Conservation (phyloP, 164 flowering plant genomes). For the Annona squamosa region DNA sequence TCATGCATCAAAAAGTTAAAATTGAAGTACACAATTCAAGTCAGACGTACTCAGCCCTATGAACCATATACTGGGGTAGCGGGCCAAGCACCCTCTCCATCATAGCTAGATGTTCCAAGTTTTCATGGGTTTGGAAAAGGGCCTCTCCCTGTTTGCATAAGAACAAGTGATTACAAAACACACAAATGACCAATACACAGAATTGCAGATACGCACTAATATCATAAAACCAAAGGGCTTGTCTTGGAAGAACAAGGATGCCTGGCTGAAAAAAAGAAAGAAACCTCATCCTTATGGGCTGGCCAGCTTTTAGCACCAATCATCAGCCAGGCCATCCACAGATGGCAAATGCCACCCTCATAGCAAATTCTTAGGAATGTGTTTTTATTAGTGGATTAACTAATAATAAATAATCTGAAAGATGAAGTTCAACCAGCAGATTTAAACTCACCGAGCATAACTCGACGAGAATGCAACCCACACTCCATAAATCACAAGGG, state of each 20-base stretch:
- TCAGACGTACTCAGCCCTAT: constrained; percentile 63
- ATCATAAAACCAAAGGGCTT: background rate
- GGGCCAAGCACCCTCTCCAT: constrained; percentile 97
- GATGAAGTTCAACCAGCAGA: background rate
- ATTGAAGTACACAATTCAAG: background rate
- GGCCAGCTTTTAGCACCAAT: background rate
- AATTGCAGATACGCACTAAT: background rate
- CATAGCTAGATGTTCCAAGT: constrained; percentile 96
- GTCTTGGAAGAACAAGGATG: background rate
- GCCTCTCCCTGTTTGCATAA: constrained; percentile 69
- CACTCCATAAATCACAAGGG: constrained; percentile 93
- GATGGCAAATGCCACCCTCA: background rate
- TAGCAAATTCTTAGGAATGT: background rate
- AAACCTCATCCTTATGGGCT: background rate
- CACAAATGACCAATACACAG: background rate
- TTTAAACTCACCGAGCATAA: constrained; percentile 70
- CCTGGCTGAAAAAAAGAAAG: background rate
- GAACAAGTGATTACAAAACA: background rate
- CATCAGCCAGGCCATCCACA: background rate
- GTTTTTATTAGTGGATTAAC: background rate
- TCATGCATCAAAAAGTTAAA: background rate
- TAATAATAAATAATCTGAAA: background rate
- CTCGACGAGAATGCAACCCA: constrained; percentile 89
- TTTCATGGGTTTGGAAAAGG: constrained; percentile 89
- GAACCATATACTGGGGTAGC: constrained; percentile 66